A percentile compares a stretch with the other conserved stretches of the same genome.
phyloP scores from a whole-genome alignment of 805 yeast genomes.

The Sugiyamaella valdiviana region DNA sequence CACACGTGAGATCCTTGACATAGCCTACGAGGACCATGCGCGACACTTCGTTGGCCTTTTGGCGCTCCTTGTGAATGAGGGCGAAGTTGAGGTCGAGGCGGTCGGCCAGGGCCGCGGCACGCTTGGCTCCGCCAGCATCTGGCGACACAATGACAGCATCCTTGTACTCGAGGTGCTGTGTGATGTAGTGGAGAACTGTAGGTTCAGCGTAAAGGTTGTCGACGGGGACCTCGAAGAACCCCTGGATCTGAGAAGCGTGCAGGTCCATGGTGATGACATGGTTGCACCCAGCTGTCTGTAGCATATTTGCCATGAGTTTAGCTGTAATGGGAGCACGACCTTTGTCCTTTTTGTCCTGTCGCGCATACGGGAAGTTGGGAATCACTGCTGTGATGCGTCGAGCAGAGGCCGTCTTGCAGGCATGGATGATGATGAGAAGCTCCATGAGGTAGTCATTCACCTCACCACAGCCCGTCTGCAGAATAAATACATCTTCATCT shows the following conservation, averaged over 20 bases:
- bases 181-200: slow-evolving; percentile 73
- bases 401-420: slow-evolving; percentile 94
- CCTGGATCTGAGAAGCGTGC: slow-evolving; percentile 97
- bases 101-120: slow-evolving; percentile 93
- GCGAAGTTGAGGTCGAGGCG: slow-evolving; percentile 89
- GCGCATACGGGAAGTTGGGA: slow-evolving; percentile 94
- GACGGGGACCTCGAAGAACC: slow-evolving; percentile 91
- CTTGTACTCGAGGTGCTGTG: slow-evolving; percentile 49
- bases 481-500: slow-evolving; percentile 81
- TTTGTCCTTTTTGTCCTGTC: slow-evolving; percentile 96
- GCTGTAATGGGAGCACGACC: slow-evolving; percentile 96
- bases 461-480: slow-evolving; percentile 81
- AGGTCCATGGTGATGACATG: slow-evolving; percentile 96
- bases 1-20: slow-evolving; percentile 73
- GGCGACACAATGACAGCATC: slow-evolving; percentile 85
- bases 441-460: slow-evolving; percentile 86
- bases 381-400: slow-evolving; percentile 89
- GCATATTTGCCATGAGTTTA: slow-evolving; percentile 82
- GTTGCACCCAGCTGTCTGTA: slow-evolving; percentile 90
- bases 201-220: slow-evolving; percentile 97
- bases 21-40: slow-evolving; percentile 96
- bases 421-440: slow-evolving; percentile 80
- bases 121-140: slow-evolving; percentile 98
- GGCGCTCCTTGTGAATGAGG: slow-evolving; percentile 92
- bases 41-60: slow-evolving; percentile 89